A percentile compares a stretch with the other conserved stretches of the same genome.
phyloP scores from a whole-genome alignment of 2,329 filamentous ascomycete species.

The Cryphonectria parasitica region DNA sequence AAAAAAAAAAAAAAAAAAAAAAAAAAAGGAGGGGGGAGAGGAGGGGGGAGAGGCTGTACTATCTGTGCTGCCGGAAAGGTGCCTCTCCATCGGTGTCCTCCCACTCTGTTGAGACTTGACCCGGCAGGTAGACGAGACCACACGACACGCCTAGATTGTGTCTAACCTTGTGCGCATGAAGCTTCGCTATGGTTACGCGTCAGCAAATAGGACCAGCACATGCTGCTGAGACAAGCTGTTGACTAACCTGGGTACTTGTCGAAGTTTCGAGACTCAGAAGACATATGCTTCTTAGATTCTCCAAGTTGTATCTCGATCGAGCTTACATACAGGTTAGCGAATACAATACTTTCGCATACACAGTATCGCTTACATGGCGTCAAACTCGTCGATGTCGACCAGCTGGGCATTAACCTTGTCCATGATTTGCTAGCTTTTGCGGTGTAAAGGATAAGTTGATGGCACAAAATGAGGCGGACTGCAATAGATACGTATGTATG shows the following conservation, averaged over 20 bases:
- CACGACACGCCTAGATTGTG: constrained; percentile 51
- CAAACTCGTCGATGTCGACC: constrained; percentile 56
- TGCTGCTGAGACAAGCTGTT: background rate
- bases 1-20: too few species aligned
- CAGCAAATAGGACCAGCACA: background rate
- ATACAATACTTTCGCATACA: background rate
- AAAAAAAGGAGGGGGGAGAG: too few species aligned
- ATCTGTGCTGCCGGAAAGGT: constrained; percentile 60
- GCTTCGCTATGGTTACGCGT: constrained; percentile 48
- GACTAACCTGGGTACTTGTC: constrained; percentile 43
- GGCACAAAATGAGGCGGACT: background rate
- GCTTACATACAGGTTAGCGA: constrained; percentile 31
- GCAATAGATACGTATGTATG: background rate
- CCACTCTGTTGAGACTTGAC: constrained; percentile 53
- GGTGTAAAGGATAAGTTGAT: background rate
- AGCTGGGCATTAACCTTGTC: constrained; percentile 44
- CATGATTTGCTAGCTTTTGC: background rate
- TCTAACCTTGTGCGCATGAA: constrained; percentile 61
- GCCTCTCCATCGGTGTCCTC: constrained; percentile 64
- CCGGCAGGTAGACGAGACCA: constrained; percentile 61
- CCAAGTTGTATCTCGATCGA: constrained; percentile 46
- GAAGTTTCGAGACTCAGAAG: background rate
- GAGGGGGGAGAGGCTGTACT: too few species aligned
- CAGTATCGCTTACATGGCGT: constrained; percentile 53
- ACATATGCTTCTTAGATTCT: background rate